Evolutionary conservation across 2,329 filamentous ascomycete species (phyloP).

Genomic region (Fusarium sp.): DNA sequence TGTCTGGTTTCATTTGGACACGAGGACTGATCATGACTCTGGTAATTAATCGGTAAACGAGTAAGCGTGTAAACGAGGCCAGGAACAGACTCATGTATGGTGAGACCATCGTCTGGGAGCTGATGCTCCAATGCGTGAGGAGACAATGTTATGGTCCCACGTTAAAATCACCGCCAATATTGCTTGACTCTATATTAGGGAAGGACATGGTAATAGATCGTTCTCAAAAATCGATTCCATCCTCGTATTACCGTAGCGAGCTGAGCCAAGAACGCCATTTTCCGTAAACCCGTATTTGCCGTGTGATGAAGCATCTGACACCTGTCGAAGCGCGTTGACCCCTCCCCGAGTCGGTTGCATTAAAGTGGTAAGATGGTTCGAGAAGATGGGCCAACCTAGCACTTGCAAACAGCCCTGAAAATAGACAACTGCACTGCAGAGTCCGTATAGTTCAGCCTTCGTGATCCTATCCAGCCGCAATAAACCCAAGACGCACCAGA

Average conservation of each 20-base stretch:
- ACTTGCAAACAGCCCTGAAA: neutral
- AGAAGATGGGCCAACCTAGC: neutral
- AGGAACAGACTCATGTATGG: neutral
- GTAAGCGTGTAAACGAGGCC: neutral
- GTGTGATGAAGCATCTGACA: neutral
- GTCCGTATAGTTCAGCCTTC: neutral
- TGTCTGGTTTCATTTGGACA: neutral
- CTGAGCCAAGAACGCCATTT: neutral
- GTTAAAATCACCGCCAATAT: neutral
- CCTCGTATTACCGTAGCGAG: neutral
- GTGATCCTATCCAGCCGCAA: neutral
- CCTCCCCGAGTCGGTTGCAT: neutral
- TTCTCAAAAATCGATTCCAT: neutral
- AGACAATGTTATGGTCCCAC: neutral
- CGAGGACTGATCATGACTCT: neutral
- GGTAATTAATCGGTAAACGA: neutral
- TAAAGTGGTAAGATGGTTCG: neutral
- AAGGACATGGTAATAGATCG: neutral
- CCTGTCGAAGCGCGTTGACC: neutral
- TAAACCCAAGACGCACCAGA: neutral
- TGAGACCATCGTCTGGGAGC: neutral
- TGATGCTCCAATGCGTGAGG: neutral
- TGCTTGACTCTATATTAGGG: neutral
- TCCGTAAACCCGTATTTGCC: neutral
- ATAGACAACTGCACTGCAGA: neutral